Evolutionary conservation across 169 alveolate species (phyloP).

Genomic region (Theileria parva): DNA sequence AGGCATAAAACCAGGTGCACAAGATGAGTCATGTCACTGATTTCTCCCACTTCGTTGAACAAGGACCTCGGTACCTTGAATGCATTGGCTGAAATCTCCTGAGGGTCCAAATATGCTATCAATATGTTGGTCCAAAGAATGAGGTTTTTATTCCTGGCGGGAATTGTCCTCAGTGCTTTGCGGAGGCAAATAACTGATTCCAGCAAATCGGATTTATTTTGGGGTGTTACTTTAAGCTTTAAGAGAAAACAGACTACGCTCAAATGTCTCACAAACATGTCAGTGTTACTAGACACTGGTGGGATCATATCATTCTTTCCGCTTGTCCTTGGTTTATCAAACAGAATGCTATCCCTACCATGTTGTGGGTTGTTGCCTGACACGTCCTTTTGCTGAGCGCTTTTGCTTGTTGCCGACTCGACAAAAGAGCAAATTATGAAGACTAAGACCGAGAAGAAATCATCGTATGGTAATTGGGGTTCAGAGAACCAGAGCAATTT

Average conservation of each 20-base stretch:
- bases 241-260: slow-evolving; percentile 45
- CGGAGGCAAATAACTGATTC: slow-evolving; percentile 39
- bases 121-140: slow-evolving; percentile 43
- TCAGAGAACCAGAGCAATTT: slow-evolving; percentile 5
- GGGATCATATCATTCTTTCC: slow-evolving; percentile 28
- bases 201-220: slow-evolving; percentile 28
- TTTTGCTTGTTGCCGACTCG: neutral
- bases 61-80: slow-evolving; percentile 69
- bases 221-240: slow-evolving; percentile 19
- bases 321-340: neutral
- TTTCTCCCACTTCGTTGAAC: slow-evolving; percentile 68
- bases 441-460: neutral
- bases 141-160: slow-evolving; percentile 14
- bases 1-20: slow-evolving; percentile 69
- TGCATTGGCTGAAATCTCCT: slow-evolving; percentile 65
- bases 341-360: neutral
- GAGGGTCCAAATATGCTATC: slow-evolving; percentile 52
- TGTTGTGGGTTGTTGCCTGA: neutral
- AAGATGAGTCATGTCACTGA: slow-evolving; percentile 63
- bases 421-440: slow-evolving; percentile 4
- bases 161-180: slow-evolving; percentile 13
- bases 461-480: neutral
- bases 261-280: slow-evolving; percentile 47
- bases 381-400: neutral
- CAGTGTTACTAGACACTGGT: slow-evolving; percentile 10